phyloP scores from a whole-genome alignment of 192 early-diverging fungal species.

The Entomortierella chlamydospora region DNA sequence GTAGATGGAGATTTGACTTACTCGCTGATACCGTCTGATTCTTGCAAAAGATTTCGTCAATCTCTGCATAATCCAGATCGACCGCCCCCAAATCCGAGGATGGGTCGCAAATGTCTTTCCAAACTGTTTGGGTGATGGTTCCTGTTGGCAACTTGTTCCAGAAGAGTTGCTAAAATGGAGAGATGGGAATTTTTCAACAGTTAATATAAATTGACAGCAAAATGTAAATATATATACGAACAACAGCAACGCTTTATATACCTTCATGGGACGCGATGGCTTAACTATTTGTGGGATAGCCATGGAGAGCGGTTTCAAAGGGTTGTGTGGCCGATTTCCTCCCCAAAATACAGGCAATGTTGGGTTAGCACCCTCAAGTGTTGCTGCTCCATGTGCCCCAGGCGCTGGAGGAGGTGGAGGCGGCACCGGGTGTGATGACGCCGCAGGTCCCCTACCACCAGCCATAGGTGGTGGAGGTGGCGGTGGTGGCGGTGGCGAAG shows the following conservation, averaged over 20 bases:
- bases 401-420: constrained; percentile 25
- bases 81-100: constrained; percentile 30
- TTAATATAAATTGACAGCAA: too few relatives aligned
- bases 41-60: constrained; percentile 64
- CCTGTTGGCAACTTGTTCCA: constrained; percentile 66
- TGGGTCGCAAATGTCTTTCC: constrained; percentile 61
- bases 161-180: constrained; percentile 69
- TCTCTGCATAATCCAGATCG: constrained; percentile 58
- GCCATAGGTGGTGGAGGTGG: constrained; percentile 28
- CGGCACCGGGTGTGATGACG: constrained; percentile 4
- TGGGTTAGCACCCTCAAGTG: constrained; percentile 37
- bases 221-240: too few relatives aligned
- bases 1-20: constrained; percentile 2
- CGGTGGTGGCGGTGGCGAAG: constrained; percentile 25
- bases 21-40: constrained; percentile 19
- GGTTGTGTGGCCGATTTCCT: constrained; percentile 32
- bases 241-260: too few relatives aligned
- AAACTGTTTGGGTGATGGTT: constrained; percentile 60
- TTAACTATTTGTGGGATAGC: constrained; percentile 46
- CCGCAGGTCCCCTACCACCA: not conserved
- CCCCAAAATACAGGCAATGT: constrained; percentile 40
- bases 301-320: constrained; percentile 24
- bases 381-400: constrained; percentile 21
- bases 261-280: constrained; percentile 55
- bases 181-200: too few relatives aligned